These are phyloP conservation scores for Rhodotorula diobovata DNA, from an alignment of 768 basidiomycete genomes.

Conservation along the genomic window DNA sequence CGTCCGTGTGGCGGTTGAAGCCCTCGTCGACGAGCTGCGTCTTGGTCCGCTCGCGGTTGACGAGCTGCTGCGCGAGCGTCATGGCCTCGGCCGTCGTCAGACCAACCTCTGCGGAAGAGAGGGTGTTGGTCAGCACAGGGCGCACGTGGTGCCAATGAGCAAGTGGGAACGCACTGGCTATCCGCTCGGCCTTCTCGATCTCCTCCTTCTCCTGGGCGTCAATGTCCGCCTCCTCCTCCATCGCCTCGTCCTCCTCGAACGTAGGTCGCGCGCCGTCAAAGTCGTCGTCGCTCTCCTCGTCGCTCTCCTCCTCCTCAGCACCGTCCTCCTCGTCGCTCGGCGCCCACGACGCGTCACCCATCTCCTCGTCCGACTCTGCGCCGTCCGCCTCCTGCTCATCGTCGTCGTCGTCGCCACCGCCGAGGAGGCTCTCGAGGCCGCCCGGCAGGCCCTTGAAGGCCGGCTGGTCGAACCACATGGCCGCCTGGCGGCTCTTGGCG, in stretches of 20 bases:
- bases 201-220: constrained; percentile 62
- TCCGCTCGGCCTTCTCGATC: constrained; percentile 55
- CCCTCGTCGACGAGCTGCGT: constrained; percentile 89
- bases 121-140: background rate
- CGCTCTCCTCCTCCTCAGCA: constrained; percentile 40
- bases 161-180: constrained; percentile 57
- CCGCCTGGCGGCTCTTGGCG: constrained; percentile 54
- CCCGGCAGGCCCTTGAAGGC: constrained; percentile 66
- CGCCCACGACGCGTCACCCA: constrained; percentile 47
- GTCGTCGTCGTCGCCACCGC: constrained; percentile 38
- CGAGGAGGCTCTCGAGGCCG: constrained; percentile 44
- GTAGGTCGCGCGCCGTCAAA: constrained; percentile 73
- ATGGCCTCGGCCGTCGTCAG: constrained; percentile 83
- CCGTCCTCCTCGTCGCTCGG: constrained; percentile 45
- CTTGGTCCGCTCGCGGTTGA: constrained; percentile 82
- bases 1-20: constrained; percentile 77
- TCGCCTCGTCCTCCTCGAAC: constrained; percentile 49
- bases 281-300: constrained; percentile 54
- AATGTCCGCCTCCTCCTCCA: constrained; percentile 73
- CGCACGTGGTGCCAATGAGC: background rate
- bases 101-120: constrained; percentile 60
- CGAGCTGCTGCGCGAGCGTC: constrained; percentile 80
- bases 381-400: constrained; percentile 31
- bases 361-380: constrained; percentile 38
- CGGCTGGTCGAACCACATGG: constrained; percentile 94